Percentiles rank a stretch among this genome's conserved stretches.
These are phyloP conservation scores for Scleroderma citrinum DNA, from an alignment of 768 basidiomycete species.

Conservation along the genomic window DNA sequence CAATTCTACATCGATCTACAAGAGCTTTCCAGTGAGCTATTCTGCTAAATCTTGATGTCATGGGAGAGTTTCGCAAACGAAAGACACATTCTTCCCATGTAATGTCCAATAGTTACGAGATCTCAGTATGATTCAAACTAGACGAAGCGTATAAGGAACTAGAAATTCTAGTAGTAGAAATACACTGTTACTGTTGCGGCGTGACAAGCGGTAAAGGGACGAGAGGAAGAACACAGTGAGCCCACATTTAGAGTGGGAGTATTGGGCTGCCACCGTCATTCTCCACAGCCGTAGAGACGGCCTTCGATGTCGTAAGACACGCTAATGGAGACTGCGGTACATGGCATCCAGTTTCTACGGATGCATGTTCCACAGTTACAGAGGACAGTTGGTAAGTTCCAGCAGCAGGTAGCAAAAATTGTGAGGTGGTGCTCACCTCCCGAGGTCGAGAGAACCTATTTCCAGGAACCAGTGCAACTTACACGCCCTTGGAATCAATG, in stretches of 20 bases:
- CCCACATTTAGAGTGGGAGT: slow-evolving; percentile 7
- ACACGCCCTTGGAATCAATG: slow-evolving; percentile 57
- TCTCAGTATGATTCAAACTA: too few species aligned
- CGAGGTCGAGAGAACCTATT: slow-evolving; percentile 21
- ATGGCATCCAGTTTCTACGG: background rate
- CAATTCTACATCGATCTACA: too few species aligned
- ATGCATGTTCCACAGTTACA: background rate
- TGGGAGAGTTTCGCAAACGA: too few species aligned
- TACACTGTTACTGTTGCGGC: slow-evolving; percentile 7
- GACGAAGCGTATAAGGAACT: too few species aligned
- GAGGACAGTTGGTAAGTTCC: slow-evolving; percentile 1
- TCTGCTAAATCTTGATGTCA: too few species aligned
- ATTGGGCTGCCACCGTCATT: background rate
- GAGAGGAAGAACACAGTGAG: slow-evolving; percentile 11
- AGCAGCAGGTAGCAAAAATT: slow-evolving; percentile 14
- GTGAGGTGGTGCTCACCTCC: slow-evolving; percentile 14
- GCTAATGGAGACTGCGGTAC: background rate
- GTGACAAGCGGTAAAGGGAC: slow-evolving; percentile 10
- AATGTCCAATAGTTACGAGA: too few species aligned
- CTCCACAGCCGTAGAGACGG: background rate
- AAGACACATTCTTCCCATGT: too few species aligned
- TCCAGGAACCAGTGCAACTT: slow-evolving; percentile 36
- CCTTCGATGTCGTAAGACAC: background rate
- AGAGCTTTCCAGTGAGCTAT: too few species aligned
- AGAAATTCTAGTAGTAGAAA: too few species aligned